phyloP scores from a whole-genome alignment of 306 rosid genomes.

The Cicer judaicum region DNA sequence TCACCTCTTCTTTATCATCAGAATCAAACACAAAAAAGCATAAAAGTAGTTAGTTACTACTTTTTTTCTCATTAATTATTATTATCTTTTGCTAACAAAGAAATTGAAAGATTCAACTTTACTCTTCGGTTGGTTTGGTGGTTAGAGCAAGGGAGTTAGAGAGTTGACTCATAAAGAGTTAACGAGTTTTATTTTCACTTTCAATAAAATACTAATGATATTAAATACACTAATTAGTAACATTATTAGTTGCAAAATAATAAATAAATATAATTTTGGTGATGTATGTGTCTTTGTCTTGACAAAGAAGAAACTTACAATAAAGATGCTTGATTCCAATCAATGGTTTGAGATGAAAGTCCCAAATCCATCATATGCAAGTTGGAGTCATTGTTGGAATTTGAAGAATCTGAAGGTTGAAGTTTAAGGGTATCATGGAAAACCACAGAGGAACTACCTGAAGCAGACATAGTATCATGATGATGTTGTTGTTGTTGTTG shows the following conservation, averaged over 20 bases:
- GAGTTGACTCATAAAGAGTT: too few relatives aligned
- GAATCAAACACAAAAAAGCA: neutral
- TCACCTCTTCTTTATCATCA: slow-evolving; percentile 48
- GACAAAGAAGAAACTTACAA: slow-evolving; percentile 63
- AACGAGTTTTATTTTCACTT: too few relatives aligned
- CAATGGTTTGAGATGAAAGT: slow-evolving; percentile 69
- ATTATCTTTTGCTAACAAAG: slow-evolving; percentile 33
- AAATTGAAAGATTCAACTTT: slow-evolving; percentile 35
- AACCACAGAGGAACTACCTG: slow-evolving; percentile 58
- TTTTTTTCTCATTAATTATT: neutral
- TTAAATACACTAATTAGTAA: too few relatives aligned
- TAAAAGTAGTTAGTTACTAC: slow-evolving; percentile 22
- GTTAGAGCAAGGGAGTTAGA: too few relatives aligned
- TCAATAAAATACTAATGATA: too few relatives aligned
- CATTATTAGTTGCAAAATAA: too few relatives aligned
- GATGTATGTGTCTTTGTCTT: slow-evolving; percentile 5
- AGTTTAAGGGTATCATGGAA: slow-evolving; percentile 67
- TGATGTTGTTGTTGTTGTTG: slow-evolving; percentile 38
- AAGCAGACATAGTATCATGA: slow-evolving; percentile 47
- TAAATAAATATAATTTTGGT: too few relatives aligned
- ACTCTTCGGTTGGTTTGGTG: too few relatives aligned
- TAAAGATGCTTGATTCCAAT: slow-evolving; percentile 83
- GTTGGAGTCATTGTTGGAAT: slow-evolving; percentile 58
- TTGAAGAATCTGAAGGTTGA: slow-evolving; percentile 54
- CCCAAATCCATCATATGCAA: slow-evolving; percentile 86